Evolutionary conservation across 805 yeast genomes (phyloP).

Genomic region (Gaillardinia entomophila): DNA sequence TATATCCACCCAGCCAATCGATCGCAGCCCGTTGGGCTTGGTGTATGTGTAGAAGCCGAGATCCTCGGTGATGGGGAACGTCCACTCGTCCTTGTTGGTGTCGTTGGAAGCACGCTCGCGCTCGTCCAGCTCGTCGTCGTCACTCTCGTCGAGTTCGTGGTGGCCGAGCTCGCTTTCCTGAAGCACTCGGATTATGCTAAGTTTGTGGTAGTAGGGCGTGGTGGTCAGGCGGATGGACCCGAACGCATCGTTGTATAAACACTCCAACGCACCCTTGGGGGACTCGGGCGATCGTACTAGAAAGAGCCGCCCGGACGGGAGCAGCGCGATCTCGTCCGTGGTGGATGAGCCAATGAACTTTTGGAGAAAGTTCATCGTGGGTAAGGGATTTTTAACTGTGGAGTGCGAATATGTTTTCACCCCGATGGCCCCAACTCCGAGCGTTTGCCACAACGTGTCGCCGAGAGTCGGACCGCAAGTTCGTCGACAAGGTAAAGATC

Average conservation of each 20-base stretch:
- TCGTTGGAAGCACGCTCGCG: slow-evolving; percentile 14
- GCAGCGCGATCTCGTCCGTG: slow-evolving; percentile 55
- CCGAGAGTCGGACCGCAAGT: too few species aligned
- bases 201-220: slow-evolving; percentile 59
- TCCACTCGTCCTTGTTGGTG: slow-evolving; percentile 57
- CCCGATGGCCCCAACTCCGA: too few species aligned
- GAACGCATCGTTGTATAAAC: slow-evolving; percentile 74
- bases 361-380: slow-evolving; percentile 64
- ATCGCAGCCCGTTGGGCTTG: slow-evolving; percentile 47
- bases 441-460: too few species aligned
- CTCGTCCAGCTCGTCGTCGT: slow-evolving; percentile 34
- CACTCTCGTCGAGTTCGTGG: slow-evolving; percentile 39
- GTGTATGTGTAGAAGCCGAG: slow-evolving; percentile 51
- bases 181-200: slow-evolving; percentile 62
- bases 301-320: slow-evolving; percentile 77
- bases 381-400: slow-evolving; percentile 10
- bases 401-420: too few species aligned
- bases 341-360: slow-evolving; percentile 54
- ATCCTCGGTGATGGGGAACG: slow-evolving; percentile 58
- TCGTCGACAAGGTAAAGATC: too few species aligned
- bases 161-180: slow-evolving; percentile 64
- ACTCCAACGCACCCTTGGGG: slow-evolving; percentile 83
- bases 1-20: slow-evolving; percentile 74
- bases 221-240: slow-evolving; percentile 66
- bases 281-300: slow-evolving; percentile 69